A percentile compares a stretch with the other conserved stretches of the same genome.
phyloP scores from a whole-genome alignment of 1,139 yeast genomes.

The Cylindricascospora bacillispora region DNA sequence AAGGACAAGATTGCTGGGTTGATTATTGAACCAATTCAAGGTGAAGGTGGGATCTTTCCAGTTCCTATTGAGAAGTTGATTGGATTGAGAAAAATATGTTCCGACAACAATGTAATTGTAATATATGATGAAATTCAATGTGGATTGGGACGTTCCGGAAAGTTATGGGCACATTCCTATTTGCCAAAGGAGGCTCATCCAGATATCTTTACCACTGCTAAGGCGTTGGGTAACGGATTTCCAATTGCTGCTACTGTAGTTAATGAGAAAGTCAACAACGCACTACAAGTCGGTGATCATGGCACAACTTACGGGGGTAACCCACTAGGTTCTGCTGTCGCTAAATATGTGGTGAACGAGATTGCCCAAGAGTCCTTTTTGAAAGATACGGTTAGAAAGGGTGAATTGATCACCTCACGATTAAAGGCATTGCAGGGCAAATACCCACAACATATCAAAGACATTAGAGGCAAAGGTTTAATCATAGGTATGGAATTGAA shows the following conservation, averaged over 20 bases:
- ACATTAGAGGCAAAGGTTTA: slow-evolving; percentile 79
- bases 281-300: slow-evolving; percentile 80
- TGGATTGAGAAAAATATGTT: slow-evolving; percentile 56
- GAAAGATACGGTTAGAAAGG: slow-evolving; percentile 43
- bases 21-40: slow-evolving; percentile 92
- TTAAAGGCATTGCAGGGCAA: slow-evolving; percentile 41
- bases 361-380: slow-evolving; percentile 52
- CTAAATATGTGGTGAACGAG: slow-evolving; percentile 57
- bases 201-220: slow-evolving; percentile 86
- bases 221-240: slow-evolving; percentile 95
- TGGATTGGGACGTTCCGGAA: slow-evolving; percentile 89
- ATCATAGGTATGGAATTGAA: slow-evolving; percentile 70
- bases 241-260: slow-evolving; percentile 94
- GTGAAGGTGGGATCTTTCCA: slow-evolving; percentile 88
- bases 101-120: slow-evolving; percentile 56
- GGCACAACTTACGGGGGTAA: slow-evolving; percentile 98
- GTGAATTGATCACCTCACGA: slow-evolving; percentile 39
- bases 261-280: slow-evolving; percentile 61
- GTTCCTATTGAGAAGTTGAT: slow-evolving; percentile 51
- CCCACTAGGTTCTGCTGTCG: slow-evolving; percentile 80
- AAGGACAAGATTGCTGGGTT: slow-evolving; percentile 78
- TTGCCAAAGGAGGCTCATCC: slow-evolving; percentile 76
- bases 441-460: slow-evolving; percentile 47
- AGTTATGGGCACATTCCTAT: slow-evolving; percentile 81
- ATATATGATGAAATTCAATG: slow-evolving; percentile 95